A percentile compares a stretch with the other conserved stretches of the same genome.
These are phyloP conservation scores for Hylodesmum podocarpum DNA, from an alignment of 306 rosid genomes.

Conservation along the genomic window DNA sequence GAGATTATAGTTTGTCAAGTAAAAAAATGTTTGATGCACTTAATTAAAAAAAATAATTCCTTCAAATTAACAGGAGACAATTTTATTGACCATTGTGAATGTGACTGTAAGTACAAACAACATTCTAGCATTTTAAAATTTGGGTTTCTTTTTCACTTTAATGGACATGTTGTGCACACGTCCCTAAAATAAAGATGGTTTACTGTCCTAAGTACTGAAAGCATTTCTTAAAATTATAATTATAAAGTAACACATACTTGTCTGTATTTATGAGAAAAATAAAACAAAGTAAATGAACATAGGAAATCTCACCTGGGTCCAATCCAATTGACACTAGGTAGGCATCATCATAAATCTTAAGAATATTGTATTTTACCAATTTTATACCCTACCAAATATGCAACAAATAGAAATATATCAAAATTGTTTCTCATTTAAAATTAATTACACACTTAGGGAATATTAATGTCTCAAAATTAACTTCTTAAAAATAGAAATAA, in stretches of 20 bases:
- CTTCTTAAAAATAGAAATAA: not conserved
- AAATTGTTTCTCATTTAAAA: not conserved
- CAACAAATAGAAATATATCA: not conserved
- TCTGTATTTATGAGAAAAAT: not conserved
- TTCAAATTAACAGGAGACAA: not conserved
- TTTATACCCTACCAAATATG: not conserved
- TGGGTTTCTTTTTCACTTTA: not conserved
- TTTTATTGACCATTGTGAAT: slow-evolving; percentile 26
- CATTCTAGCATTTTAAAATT: slow-evolving; percentile 22
- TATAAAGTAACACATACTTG: not conserved
- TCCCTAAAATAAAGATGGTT: slow-evolving; percentile 14
- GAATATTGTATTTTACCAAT: not conserved
- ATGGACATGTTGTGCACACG: slow-evolving; percentile 26
- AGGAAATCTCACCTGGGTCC: not conserved
- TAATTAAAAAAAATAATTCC: not conserved
- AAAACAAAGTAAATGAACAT: not conserved
- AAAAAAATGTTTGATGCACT: not conserved
- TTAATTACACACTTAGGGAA: not conserved
- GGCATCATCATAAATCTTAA: not conserved
- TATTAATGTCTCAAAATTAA: not conserved
- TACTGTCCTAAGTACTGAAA: slow-evolving; percentile 3
- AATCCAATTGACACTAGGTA: not conserved
- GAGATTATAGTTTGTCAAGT: slow-evolving; percentile 17
- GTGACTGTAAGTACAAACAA: slow-evolving; percentile 20
- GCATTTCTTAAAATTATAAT: not conserved